A percentile compares a stretch with the other conserved stretches of the same genome.
Evolutionary conservation across 352 stramenopile genomes (phyloP).

Genomic region (Globisporangium megalacanthum): DNA sequence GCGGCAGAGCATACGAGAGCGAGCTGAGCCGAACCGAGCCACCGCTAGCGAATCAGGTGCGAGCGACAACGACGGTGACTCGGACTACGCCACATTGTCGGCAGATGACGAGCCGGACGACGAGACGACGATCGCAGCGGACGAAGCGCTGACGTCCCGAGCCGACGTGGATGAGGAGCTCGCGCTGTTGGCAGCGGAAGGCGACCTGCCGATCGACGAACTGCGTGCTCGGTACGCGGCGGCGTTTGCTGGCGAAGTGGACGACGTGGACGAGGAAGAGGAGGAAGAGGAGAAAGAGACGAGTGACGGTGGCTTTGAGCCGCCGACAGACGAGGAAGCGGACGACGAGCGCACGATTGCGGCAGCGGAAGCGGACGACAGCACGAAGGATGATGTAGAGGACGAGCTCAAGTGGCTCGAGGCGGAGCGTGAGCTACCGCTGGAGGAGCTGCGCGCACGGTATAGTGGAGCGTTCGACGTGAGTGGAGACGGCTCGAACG

Average conservation of each 20-base stretch:
- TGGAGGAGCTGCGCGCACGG: conserved; percentile 75
- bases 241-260: conserved; percentile 10
- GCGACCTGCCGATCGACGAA: conserved; percentile 90
- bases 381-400: conserved; percentile 33
- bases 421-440: conserved; percentile 89
- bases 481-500: conserved; percentile 27
- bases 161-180: conserved; percentile 74
- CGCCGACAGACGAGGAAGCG: conserved; percentile 29
- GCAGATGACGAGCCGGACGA: conserved; percentile 57
- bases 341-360: conserved; percentile 92
- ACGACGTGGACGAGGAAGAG: conserved; percentile 14
- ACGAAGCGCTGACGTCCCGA: conserved; percentile 47
- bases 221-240: conserved; percentile 42
- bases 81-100: conserved; percentile 24
- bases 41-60: conserved; percentile 1
- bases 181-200: conserved; percentile 81
- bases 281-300: conserved; percentile 5
- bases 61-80: conserved; percentile 13
- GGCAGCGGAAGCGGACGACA: conserved; percentile 64
- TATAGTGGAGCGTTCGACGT: conserved; percentile 31
- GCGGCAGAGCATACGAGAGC: conserved; percentile 8
- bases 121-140: conserved; percentile 85
- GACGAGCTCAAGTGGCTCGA: conserved; percentile 89
- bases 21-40: conserved; percentile 13
- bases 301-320: conserved; percentile 24